Percentiles rank a stretch among this genome's conserved stretches.
Evolutionary conservation across 2,329 filamentous ascomycete genomes (phyloP).

Genomic region (Beauveria sp.): DNA sequence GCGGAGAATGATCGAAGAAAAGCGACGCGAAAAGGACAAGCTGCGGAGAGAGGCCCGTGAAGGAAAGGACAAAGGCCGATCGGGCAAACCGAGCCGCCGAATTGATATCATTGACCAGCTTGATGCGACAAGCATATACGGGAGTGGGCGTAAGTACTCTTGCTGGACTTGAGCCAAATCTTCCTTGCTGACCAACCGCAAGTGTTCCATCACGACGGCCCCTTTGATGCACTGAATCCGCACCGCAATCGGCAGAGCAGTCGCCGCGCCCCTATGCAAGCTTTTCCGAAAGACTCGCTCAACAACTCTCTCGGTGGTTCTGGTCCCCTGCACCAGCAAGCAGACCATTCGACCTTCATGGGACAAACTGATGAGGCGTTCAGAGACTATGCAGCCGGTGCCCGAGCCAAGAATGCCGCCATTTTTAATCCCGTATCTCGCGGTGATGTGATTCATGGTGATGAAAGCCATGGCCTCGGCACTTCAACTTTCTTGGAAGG

Average conservation of each 20-base stretch:
- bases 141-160: slow-evolving; percentile 67
- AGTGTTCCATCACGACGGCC: slow-evolving; percentile 97
- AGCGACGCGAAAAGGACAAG: slow-evolving; percentile 12
- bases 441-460: slow-evolving; percentile 70
- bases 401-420: slow-evolving; percentile 27
- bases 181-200: slow-evolving; percentile 11
- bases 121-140: slow-evolving; percentile 93
- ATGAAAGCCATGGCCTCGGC: slow-evolving; percentile 75
- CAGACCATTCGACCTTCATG: slow-evolving; percentile 84
- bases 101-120: slow-evolving; percentile 94
- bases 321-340: slow-evolving; percentile 71
- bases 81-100: slow-evolving; percentile 40
- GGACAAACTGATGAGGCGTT: slow-evolving; percentile 80
- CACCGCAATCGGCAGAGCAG: slow-evolving; percentile 83
- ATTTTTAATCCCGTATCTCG: slow-evolving; percentile 63
- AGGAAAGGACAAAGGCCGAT: slow-evolving; percentile 38
- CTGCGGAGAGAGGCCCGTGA: slow-evolving; percentile 35
- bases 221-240: slow-evolving; percentile 93
- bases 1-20: slow-evolving; percentile 26
- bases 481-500: slow-evolving; percentile 95
- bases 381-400: slow-evolving; percentile 59
- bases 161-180: not conserved
- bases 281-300: slow-evolving; percentile 83
- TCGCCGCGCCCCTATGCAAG: slow-evolving; percentile 85
- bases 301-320: slow-evolving; percentile 89